Evolutionary conservation across 2,329 filamentous ascomycete species (phyloP).

Genomic region (Aureobasidium sp.): DNA sequence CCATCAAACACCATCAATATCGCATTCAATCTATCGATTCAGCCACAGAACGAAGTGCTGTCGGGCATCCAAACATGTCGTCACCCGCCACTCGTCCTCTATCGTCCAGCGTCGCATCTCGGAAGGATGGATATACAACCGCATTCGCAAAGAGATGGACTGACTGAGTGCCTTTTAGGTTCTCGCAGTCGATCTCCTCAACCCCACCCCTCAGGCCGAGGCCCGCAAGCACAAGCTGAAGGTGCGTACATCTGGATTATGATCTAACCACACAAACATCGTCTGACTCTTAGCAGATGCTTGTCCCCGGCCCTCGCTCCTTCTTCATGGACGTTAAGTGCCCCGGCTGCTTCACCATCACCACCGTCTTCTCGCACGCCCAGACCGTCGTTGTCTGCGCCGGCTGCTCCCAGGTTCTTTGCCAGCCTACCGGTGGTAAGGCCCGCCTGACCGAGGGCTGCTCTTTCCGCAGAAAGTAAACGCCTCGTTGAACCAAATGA

Average conservation of each 20-base stretch:
- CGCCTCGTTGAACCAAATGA: slow-evolving; percentile 30
- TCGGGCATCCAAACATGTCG: not conserved
- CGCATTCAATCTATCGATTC: not conserved
- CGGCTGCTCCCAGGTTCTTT: slow-evolving; percentile 98
- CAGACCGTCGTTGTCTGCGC: slow-evolving; percentile 99
- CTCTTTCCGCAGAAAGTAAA: slow-evolving; percentile 99
- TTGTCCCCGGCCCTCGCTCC: slow-evolving; percentile 92
- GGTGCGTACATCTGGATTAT: slow-evolving; percentile 51
- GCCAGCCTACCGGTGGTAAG: slow-evolving; percentile 99
- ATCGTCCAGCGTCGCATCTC: not conserved
- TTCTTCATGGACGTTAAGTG: slow-evolving; percentile 99
- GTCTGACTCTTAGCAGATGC: slow-evolving; percentile 32
- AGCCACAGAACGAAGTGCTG: not conserved
- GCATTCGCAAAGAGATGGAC: slow-evolving; percentile 7
- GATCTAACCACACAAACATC: not conserved
- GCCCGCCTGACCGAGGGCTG: slow-evolving; percentile 98
- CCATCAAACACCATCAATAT: not conserved
- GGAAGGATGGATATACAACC: not conserved
- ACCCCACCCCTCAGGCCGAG: slow-evolving; percentile 96
- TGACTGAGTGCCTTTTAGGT: slow-evolving; percentile 54
- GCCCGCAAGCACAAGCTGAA: slow-evolving; percentile 99
- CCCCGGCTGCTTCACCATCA: slow-evolving; percentile 99
- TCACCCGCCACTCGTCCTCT: slow-evolving; percentile 1
- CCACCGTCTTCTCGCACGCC: slow-evolving; percentile 99
- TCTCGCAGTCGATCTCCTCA: slow-evolving; percentile 99